These are phyloP conservation scores for Monosporascus sp. DNA, from an alignment of 2,329 filamentous ascomycete species.

Conservation along the genomic window DNA sequence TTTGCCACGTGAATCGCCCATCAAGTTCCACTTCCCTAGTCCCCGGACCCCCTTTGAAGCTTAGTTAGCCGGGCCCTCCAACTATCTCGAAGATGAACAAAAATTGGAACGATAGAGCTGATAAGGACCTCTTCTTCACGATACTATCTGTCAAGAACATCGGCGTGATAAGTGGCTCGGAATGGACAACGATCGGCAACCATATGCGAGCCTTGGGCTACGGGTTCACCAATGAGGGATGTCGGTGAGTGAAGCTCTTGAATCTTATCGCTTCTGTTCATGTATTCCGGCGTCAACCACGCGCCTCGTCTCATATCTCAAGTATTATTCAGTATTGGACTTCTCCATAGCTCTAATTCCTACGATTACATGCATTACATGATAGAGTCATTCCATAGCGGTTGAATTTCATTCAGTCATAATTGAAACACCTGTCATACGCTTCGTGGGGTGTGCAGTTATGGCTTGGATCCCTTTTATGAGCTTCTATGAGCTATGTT, in stretches of 20 bases:
- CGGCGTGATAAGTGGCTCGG: conserved; percentile 55
- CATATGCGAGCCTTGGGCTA: conserved; percentile 55
- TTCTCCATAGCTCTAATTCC: not conserved
- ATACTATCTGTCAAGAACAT: conserved; percentile 59
- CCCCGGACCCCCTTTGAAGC: conserved; percentile 9
- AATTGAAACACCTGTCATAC: no score
- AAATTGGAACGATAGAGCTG: conserved; percentile 57
- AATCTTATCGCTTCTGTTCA: not conserved
- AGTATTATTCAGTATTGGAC: no score
- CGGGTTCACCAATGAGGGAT: conserved; percentile 60
- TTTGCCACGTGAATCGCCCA: conserved; percentile 20
- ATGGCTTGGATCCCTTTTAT: not conserved
- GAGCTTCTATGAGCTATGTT: not conserved
- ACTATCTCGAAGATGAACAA: conserved; percentile 43
- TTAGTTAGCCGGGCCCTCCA: not conserved
- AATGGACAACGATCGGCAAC: conserved; percentile 59
- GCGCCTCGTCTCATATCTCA: not conserved
- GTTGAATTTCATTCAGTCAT: no score
- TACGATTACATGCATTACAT: no score
- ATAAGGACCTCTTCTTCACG: conserved; percentile 59
- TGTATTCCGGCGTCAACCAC: conserved; percentile 1
- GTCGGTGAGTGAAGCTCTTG: conserved; percentile 44
- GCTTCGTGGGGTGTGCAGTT: not conserved
- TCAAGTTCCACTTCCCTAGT: conserved; percentile 13
- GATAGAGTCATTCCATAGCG: no score